Conservation (phyloP, 805 yeast genomes). For the Starmerella riodocensis region DNA sequence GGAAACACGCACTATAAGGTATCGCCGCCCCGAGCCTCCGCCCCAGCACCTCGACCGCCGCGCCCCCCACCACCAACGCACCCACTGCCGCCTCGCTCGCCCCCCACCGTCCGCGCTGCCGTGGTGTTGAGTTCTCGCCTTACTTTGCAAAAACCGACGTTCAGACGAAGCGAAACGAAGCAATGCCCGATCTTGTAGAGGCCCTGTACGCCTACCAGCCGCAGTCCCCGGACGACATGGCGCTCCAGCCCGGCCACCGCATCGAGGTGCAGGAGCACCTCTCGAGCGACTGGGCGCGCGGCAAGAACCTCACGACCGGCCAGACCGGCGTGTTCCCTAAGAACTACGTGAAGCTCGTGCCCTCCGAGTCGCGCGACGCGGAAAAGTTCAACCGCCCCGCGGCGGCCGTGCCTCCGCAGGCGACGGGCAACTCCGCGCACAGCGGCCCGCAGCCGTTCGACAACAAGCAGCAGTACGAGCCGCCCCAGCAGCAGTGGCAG, state of each 20-base stretch:
- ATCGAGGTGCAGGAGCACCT: slow-evolving; percentile 57
- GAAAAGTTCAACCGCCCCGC: slow-evolving; percentile 17
- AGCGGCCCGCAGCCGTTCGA: slow-evolving; percentile 17
- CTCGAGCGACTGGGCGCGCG: slow-evolving; percentile 87
- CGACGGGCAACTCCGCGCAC: slow-evolving; percentile 9
- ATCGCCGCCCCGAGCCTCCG: too few species aligned
- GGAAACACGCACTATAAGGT: too few species aligned
- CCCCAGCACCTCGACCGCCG: too few species aligned
- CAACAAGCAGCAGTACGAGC: slow-evolving; percentile 17
- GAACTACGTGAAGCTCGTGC: slow-evolving; percentile 51
- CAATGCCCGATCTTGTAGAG: slow-evolving; percentile 34
- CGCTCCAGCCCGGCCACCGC: slow-evolving; percentile 51
- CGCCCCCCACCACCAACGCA: too few species aligned
- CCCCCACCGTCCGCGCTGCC: too few species aligned
- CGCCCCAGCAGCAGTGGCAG: slow-evolving; percentile 12
- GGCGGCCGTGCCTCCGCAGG: slow-evolving; percentile 10
- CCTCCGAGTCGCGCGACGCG: slow-evolving; percentile 15
- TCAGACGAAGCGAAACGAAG: too few species aligned
- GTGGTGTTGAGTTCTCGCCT: too few species aligned
- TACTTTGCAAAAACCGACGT: too few species aligned
- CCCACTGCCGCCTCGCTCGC: too few species aligned
- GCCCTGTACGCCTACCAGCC: slow-evolving; percentile 67
- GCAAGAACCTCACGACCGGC: slow-evolving; percentile 35
- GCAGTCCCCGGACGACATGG: slow-evolving; percentile 63
- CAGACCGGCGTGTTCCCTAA: slow-evolving; percentile 80